phyloP scores from a whole-genome alignment of 441 rosid species.

The Syzygium malaccense region DNA sequence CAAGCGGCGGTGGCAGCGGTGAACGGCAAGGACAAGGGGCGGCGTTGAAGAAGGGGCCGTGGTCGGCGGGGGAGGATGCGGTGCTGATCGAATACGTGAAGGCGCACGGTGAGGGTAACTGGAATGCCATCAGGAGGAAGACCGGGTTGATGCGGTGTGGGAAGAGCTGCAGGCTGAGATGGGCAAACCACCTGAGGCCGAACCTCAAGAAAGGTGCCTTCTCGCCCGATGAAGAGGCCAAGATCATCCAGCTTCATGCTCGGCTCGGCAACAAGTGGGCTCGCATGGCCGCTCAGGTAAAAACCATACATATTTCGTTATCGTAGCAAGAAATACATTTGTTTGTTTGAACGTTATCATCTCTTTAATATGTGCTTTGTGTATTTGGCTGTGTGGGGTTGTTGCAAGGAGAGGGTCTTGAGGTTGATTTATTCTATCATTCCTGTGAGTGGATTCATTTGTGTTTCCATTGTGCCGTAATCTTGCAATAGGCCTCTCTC shows the following conservation, averaged over 20 bases:
- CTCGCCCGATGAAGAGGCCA: conserved; percentile 41
- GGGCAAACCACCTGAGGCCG: conserved; percentile 69
- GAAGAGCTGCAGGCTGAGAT: conserved; percentile 58
- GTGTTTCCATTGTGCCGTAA: neutral
- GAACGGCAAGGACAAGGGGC: conserved; percentile 5
- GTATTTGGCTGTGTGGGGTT: neutral
- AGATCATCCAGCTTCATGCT: conserved; percentile 51
- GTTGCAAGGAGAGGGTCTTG: neutral
- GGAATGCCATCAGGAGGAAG: conserved; percentile 58
- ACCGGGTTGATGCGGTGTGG: conserved; percentile 54
- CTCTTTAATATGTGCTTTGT: neutral
- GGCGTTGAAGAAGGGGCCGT: conserved; percentile 60
- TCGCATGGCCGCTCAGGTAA: conserved; percentile 66
- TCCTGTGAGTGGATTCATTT: neutral
- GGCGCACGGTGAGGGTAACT: conserved; percentile 56
- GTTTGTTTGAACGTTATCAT: neutral
- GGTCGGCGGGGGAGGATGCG: conserved; percentile 52
- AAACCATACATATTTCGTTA: neutral
- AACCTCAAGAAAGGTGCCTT: conserved; percentile 55
- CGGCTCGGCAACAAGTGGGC: conserved; percentile 65
- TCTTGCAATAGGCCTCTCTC: neutral
- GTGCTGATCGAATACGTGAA: conserved; percentile 47
- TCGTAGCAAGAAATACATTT: no score
- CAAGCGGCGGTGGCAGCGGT: neutral
- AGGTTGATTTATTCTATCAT: neutral